Conservation (phyloP, 2,329 filamentous ascomycete species). For the Colletotrichum sp. region DNA sequence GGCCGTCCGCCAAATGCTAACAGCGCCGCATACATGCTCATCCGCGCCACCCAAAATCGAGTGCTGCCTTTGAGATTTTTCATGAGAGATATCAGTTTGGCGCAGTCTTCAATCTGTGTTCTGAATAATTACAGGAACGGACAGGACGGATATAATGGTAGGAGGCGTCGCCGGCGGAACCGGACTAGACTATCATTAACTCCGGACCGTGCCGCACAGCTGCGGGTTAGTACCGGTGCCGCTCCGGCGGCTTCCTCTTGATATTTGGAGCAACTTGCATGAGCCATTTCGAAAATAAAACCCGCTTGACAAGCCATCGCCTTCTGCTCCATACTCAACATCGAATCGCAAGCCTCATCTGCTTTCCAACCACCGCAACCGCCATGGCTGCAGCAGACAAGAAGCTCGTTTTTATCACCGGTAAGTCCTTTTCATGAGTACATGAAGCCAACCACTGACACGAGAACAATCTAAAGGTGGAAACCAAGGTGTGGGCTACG, state of each 20-base stretch:
- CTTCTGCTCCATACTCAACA: background rate
- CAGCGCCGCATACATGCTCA: background rate
- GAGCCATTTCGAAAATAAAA: background rate
- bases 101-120: background rate
- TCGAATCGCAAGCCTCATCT: background rate
- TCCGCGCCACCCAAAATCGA: background rate
- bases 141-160: background rate
- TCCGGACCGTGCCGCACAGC: background rate
- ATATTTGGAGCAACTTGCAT: background rate
- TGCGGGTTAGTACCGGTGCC: background rate
- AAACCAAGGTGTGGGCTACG: background rate
- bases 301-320: background rate
- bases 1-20: background rate
- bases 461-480: background rate
- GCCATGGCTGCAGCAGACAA: background rate
- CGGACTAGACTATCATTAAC: background rate
- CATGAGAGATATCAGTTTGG: background rate
- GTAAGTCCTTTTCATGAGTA: background rate
- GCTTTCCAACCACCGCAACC: background rate
- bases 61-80: background rate
- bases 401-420: background rate
- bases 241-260: background rate
- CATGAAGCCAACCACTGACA: background rate
- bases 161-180: background rate
- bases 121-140: background rate